Evolutionary conservation across 805 yeast genomes (phyloP).

Genomic region (Candida broadrunensis): DNA sequence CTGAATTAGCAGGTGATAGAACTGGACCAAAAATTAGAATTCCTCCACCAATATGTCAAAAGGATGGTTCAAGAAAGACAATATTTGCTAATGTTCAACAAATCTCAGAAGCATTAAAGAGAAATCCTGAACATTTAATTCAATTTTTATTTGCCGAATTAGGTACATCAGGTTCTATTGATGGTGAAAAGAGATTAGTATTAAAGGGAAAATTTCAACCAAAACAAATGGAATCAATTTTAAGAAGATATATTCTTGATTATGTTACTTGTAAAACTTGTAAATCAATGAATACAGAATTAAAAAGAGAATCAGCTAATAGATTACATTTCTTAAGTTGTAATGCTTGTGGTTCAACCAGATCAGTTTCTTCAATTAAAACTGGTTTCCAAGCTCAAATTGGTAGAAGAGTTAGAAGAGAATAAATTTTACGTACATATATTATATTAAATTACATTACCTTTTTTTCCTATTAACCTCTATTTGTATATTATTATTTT

Average conservation of each 20-base stretch:
- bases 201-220: conserved; percentile 98
- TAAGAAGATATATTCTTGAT: conserved; percentile 94
- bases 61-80: conserved; percentile 97
- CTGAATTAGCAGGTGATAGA: conserved; percentile 97
- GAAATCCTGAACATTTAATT: conserved; percentile 95
- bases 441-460: no score
- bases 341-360: conserved; percentile 95
- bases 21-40: conserved; percentile 89
- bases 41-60: conserved; percentile 94
- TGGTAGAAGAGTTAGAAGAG: conserved; percentile 78
- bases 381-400: conserved; percentile 99
- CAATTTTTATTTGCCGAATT: conserved; percentile 96
- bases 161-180: conserved; percentile 99
- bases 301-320: conserved; percentile 93
- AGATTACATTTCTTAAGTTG: conserved; percentile 97
- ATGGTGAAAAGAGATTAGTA: conserved; percentile 94
- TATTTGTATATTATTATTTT: neutral
- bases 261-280: conserved; percentile 99
- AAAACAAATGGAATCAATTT: conserved; percentile 93
- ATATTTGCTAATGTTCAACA: conserved; percentile 94
- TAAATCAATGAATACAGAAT: conserved; percentile 93
- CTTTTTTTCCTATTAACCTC: no score
- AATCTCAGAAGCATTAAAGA: conserved; percentile 88
- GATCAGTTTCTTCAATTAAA: conserved; percentile 95
- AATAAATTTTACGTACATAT: neutral